A percentile compares a stretch with the other conserved stretches of the same genome.
These are phyloP conservation scores for Myxozyma lipomycoides DNA, from an alignment of 805 yeast species.

Conservation along the genomic window DNA sequence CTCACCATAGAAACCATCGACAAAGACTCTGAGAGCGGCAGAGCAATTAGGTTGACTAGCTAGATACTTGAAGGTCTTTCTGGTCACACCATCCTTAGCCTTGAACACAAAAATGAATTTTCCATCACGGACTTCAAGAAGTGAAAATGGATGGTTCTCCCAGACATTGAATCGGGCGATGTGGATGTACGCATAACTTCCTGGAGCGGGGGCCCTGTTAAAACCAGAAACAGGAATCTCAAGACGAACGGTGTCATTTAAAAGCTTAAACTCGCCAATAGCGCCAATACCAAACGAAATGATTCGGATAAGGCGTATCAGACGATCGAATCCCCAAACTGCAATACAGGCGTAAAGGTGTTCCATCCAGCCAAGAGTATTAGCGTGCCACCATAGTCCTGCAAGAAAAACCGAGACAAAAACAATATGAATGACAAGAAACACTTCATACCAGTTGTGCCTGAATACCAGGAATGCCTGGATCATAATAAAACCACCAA, in stretches of 20 bases:
- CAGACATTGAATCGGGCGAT: constrained; percentile 21
- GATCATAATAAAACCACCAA: constrained; percentile 44
- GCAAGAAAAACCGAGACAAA: constrained; percentile 50
- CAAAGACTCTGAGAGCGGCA: constrained; percentile 20
- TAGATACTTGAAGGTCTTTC: background rate
- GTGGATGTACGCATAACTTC: constrained; percentile 26
- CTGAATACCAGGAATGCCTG: constrained; percentile 54
- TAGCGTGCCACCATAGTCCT: constrained; percentile 35
- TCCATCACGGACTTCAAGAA: constrained; percentile 7
- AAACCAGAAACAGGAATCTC: constrained; percentile 10
- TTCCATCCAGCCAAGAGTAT: constrained; percentile 51
- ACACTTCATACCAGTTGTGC: constrained; percentile 54
- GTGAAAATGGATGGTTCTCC: constrained; percentile 20
- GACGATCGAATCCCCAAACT: constrained; percentile 68
- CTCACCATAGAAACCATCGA: constrained; percentile 64
- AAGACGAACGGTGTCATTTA: constrained; percentile 16
- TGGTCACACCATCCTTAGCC: constrained; percentile 7
- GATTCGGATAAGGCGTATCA: constrained; percentile 53
- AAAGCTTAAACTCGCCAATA: constrained; percentile 31
- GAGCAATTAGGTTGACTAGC: constrained; percentile 1
- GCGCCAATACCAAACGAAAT: constrained; percentile 49
- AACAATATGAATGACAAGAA: constrained; percentile 54
- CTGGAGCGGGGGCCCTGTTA: constrained; percentile 10
- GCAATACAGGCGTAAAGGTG: constrained; percentile 53
- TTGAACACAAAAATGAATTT: constrained; percentile 16